Conservation (phyloP, 2,329 filamentous ascomycete species). For the Fusarium longipes region DNA sequence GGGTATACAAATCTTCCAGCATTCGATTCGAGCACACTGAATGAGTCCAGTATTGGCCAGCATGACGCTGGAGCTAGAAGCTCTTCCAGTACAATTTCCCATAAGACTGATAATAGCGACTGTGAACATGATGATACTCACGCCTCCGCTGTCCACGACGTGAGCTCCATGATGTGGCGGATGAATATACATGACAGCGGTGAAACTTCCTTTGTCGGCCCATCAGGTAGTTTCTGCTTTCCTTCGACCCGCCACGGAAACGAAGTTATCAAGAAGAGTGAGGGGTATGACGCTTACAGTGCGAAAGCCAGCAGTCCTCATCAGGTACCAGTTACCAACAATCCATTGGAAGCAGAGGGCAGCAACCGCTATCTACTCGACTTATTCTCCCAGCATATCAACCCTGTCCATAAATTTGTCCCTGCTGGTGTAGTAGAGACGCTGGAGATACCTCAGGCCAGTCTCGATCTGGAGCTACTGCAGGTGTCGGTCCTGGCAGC, state of each 20-base stretch:
- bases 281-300: not conserved
- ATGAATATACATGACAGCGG: too few species aligned
- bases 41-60: not conserved
- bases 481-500: not conserved
- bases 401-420: not conserved
- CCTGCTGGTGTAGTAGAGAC: not conserved
- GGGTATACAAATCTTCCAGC: not conserved
- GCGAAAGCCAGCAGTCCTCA: not conserved
- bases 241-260: not conserved
- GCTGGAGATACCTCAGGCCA: not conserved
- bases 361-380: not conserved
- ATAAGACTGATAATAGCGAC: not conserved
- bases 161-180: conserved; percentile 12
- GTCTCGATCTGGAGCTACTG: not conserved
- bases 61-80: not conserved
- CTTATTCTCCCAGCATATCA: not conserved
- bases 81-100: not conserved
- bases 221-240: conserved; percentile 2
- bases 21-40: not conserved
- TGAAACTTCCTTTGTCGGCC: conserved; percentile 4
- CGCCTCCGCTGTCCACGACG: not conserved
- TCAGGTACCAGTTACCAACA: not conserved
- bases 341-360: not conserved
- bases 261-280: not conserved
- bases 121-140: not conserved